phyloP scores from a whole-genome alignment of 345 rosid genomes.

The Dimocarpus longan region DNA sequence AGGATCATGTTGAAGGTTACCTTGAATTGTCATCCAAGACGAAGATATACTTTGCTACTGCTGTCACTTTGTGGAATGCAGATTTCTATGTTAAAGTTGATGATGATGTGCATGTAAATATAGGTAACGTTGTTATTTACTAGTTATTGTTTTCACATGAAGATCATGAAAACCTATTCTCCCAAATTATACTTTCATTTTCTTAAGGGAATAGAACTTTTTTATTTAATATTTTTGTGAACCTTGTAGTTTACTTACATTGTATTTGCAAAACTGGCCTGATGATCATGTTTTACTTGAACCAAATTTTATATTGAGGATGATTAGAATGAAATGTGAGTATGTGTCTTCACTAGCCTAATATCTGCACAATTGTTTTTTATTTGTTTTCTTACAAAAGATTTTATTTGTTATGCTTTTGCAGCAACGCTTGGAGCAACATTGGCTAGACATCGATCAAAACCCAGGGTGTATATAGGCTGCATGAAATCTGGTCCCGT shows the following conservation, averaged over 20 bases:
- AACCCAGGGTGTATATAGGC: slow-evolving; percentile 82
- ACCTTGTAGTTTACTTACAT: background rate
- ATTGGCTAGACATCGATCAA: slow-evolving; percentile 66
- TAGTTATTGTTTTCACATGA: slow-evolving; percentile 9
- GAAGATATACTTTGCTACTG: slow-evolving; percentile 80
- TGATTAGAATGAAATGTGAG: background rate
- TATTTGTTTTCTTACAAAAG: slow-evolving; percentile 8
- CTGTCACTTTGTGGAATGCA: slow-evolving; percentile 92
- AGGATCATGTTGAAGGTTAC: slow-evolving; percentile 98
- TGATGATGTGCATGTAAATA: slow-evolving; percentile 96
- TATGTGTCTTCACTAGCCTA: background rate
- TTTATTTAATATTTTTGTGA: background rate
- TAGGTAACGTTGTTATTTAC: slow-evolving; percentile 53
- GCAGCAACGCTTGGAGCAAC: slow-evolving; percentile 95
- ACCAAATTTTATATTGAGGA: background rate
- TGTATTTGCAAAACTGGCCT: background rate
- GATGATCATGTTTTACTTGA: background rate
- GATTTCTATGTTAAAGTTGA: slow-evolving; percentile 97
- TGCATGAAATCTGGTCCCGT: slow-evolving; percentile 99
- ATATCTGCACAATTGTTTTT: slow-evolving; percentile 4
- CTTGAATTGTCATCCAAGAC: slow-evolving; percentile 97
- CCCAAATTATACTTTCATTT: background rate
- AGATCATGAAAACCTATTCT: background rate
- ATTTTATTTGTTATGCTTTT: slow-evolving; percentile 23
- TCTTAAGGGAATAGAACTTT: background rate